phyloP scores from a whole-genome alignment of 2,329 filamentous ascomycete species.

The Grosmannia huntii region DNA sequence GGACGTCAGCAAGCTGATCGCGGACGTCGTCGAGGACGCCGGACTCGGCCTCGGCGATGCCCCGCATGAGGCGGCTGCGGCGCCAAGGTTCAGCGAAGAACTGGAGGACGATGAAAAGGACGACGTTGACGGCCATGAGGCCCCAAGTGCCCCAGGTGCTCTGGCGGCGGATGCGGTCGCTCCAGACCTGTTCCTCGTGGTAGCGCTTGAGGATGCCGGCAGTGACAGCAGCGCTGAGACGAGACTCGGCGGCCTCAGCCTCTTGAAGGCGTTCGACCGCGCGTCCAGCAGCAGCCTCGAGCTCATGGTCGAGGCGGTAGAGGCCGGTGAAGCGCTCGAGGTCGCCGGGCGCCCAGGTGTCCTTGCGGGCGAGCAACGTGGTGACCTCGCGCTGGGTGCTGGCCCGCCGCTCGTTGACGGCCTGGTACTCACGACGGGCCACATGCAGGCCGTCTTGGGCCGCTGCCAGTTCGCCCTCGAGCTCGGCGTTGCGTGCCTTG shows the following conservation, averaged over 20 bases:
- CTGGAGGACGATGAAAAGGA: conserved; percentile 76
- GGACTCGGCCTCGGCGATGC: conserved; percentile 69
- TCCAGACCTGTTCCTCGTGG: conserved; percentile 99
- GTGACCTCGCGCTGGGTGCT: conserved; percentile 91
- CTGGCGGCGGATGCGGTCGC: conserved; percentile 89
- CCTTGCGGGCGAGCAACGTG: conserved; percentile 82
- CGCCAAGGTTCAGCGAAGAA: conserved; percentile 91
- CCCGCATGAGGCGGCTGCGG: conserved; percentile 64
- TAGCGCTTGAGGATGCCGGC: conserved; percentile 80
- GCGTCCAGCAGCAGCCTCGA: conserved; percentile 69
- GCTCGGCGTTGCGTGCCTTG: conserved; percentile 61
- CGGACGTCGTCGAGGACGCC: conserved; percentile 36
- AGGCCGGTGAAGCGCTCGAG: conserved; percentile 89
- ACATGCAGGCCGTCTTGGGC: conserved; percentile 55
- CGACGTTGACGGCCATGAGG: conserved; percentile 89
- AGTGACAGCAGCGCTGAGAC: conserved; percentile 61
- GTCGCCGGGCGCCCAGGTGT: conserved; percentile 76
- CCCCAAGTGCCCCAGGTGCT: conserved; percentile 98
- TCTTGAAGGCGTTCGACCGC: conserved; percentile 60
- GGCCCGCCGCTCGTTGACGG: conserved; percentile 73
- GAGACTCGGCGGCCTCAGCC: conserved; percentile 70
- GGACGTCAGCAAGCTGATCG: conserved; percentile 26
- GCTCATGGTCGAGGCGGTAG: conserved; percentile 83
- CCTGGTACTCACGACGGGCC: conserved; percentile 65
- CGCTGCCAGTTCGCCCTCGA: conserved; percentile 43